phyloP scores from a whole-genome alignment of 2,329 filamentous ascomycete genomes.

The Cladophialophora carrionii region DNA sequence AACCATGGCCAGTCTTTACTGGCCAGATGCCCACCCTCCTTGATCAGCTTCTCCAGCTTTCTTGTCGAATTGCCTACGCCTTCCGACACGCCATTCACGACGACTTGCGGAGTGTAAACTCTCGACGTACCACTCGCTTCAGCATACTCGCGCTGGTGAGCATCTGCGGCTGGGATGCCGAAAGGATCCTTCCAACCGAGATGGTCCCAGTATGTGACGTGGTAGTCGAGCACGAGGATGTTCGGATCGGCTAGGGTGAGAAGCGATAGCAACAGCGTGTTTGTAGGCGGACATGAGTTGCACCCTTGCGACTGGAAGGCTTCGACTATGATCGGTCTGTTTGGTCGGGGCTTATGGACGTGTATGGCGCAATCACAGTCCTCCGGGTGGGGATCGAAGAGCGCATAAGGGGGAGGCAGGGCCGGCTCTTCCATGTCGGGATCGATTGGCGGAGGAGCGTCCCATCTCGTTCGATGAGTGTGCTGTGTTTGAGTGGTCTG shows the following conservation, averaged over 20 bases:
- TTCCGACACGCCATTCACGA: conserved; percentile 26
- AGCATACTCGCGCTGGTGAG: conserved; percentile 21
- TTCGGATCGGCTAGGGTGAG: conserved; percentile 22
- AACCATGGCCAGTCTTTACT: conserved; percentile 21
- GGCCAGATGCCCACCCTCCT: conserved; percentile 9
- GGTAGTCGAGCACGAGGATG: conserved; percentile 25
- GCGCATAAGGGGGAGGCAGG: conserved; percentile 14
- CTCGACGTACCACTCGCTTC: conserved; percentile 8
- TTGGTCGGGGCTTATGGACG: conserved; percentile 12
- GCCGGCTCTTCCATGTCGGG: conserved; percentile 11
- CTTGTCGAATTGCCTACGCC: conserved; percentile 16
- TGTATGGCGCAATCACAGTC: conserved; percentile 20
- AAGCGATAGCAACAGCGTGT: conserved; percentile 18
- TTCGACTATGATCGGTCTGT: conserved; percentile 19
- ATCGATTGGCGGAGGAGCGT: conserved; percentile 16
- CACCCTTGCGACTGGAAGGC: conserved; percentile 21
- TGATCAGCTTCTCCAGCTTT: conserved; percentile 22
- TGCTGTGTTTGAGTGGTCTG: conserved; percentile 8
- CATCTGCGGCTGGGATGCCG: conserved; percentile 15
- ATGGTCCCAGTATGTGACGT: conserved; percentile 29
- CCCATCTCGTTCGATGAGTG: conserved; percentile 14
- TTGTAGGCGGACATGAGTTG: conserved; percentile 22
- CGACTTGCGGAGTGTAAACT: conserved; percentile 28
- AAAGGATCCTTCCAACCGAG: conserved; percentile 27
- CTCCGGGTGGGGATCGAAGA: conserved; percentile 21